Conservation (phyloP, 768 basidiomycete species). For the Gloeopeniophorella convolvens region DNA sequence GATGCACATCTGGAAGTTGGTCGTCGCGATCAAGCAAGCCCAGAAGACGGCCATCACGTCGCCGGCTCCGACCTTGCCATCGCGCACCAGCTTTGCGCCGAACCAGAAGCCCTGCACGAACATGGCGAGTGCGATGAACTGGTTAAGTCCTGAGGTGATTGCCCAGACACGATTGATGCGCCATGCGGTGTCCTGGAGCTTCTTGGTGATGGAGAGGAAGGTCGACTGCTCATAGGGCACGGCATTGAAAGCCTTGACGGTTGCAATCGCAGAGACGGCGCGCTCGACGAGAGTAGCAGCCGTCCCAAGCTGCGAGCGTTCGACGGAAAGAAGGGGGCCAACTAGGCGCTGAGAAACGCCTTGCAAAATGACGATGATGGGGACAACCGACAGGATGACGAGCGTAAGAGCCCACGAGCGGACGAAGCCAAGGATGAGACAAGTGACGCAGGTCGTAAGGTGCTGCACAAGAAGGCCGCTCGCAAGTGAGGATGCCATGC, state of each 20-base stretch:
- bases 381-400: conserved; percentile 87
- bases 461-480: conserved; percentile 76
- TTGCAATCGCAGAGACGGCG: conserved; percentile 67
- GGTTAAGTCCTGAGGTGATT: conserved; percentile 53
- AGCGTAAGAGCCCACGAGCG: conserved; percentile 81
- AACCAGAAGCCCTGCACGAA: conserved; percentile 99
- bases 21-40: conserved; percentile 89
- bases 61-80: conserved; percentile 60
- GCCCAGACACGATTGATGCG: conserved; percentile 72
- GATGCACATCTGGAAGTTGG: conserved; percentile 81
- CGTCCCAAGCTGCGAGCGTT: conserved; percentile 60
- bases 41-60: conserved; percentile 97
- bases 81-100: conserved; percentile 81
- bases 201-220: conserved; percentile 39
- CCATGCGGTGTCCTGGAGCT: conserved; percentile 41
- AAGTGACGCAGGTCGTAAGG: conserved; percentile 69
- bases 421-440: conserved; percentile 74
- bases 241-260: conserved; percentile 92
- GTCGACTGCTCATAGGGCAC: conserved; percentile 46
- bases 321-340: conserved; percentile 56
- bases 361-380: conserved; percentile 72
- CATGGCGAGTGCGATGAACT: conserved; percentile 85
- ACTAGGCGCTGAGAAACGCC: conserved; percentile 64
- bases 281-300: conserved; percentile 79
- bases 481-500: conserved; percentile 75